Base-by-base conservation (phyloP, 331 rosid genomes). In the Dryas integrifolia region DNA sequence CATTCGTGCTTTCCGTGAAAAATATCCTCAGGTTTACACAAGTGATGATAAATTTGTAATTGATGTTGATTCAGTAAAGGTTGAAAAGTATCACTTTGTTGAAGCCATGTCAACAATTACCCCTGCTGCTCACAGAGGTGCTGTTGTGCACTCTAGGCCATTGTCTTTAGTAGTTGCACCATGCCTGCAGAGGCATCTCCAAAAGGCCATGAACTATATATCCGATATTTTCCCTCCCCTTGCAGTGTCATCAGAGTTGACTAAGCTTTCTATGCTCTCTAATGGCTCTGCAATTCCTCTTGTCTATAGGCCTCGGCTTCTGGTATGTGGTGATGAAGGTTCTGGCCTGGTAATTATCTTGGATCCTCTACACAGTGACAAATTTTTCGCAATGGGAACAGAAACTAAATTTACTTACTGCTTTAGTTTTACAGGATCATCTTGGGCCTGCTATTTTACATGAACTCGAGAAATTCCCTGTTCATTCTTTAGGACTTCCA, bases 361-460 rank as follows among this genome's bases (percentile, higher is more conserved):
- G 83, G 69, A 84, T 72, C 86, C 62, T 77, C 58, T 66, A 81
- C 61, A 72, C 21, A 58, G 64, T 70, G 74, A 63, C 56, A 46
- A 30, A 60, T 77, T 61, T 50, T 62, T 78, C 44, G 40, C 67
- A 72, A 64, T 76, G 77, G 38, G 30, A 77, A 70, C 78, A 72
- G 70, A 87, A 72, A 79, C 90, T 89, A 87, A 88, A 88, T 88
- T 74, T 86, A 95, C 97, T 95, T 89, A 88, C 98, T 89, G 85
- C 82, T 88, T 91, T 95, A 91, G 97, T 89, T 87, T 95, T 81
- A 87, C 98, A 95, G 98, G 98, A 95, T 85, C 98, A 95, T 86
- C 88, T 95, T 83, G 97, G 98, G 75, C 98, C 96, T 73, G 98
- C 98, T 30, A 84, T 95, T 84, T 86, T 95, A 79, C 98, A 95